Evolutionary conservation across 768 basidiomycete genomes (phyloP), one percentile per base, ranked within the genome.

Genomic region (Lyophyllum semitale): DNA sequence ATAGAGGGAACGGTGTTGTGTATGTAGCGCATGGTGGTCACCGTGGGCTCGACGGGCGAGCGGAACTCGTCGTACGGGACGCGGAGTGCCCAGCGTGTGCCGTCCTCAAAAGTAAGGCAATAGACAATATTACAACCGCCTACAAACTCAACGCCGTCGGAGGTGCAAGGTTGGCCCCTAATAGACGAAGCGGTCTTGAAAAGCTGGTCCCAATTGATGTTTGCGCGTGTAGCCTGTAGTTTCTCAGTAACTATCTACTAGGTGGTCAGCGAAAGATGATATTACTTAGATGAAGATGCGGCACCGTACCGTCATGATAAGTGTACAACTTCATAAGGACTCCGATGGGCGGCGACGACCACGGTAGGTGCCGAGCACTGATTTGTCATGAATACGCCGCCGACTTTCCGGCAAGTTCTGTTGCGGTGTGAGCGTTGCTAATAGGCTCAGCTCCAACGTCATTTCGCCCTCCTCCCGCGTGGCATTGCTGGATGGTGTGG

Each of bases 191-290:
- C 55, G 49, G 37, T 51, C 44, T 51, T 56, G 17, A 51, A 51
- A 45, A 56, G 49, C 49, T 56, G 55, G 35, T 56, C 55, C 55
- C 55, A 56, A 25, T 56, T 51, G 30, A 56, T 56, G 32, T 51
- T 56, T 45, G 55, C 32, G 44, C 48, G 55, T n/a, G 55, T 40
- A 37, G 17, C 38, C 29, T 45, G 55, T 44, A n/a, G 49, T 51
- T 42, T 48, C 17, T 56, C 48, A 51, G 40, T 32, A 35, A 45
- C 42, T 20, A 49, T 51, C 55, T 56, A 48, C 6, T 27, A 45
- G 25, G 12, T 56, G 26, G 48, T n/a, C n/a, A n/a, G n/a, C n/a
- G n/a, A n/a, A n/a, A n/a, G n/a, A n/a, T n/a, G n/a, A n/a, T n/a
- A n/a, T n/a, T n/a, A n/a, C n/a, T n/a, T n/a, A n/a, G n/a, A n/a